phyloP scores from a whole-genome alignment of 331 rosid species.

The Malus hybrid region DNA sequence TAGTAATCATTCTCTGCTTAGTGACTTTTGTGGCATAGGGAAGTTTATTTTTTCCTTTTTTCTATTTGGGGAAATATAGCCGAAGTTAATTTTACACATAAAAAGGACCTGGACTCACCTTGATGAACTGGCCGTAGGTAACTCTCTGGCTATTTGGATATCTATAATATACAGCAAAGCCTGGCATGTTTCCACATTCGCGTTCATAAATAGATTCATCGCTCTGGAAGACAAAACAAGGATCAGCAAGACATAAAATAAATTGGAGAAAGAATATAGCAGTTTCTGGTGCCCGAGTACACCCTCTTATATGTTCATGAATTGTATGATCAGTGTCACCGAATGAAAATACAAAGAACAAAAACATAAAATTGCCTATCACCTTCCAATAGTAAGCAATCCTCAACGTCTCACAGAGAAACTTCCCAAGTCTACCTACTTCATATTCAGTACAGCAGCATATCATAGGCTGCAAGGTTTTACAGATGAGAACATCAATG shows the following conservation, averaged over 20 bases:
- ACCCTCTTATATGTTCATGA: not conserved
- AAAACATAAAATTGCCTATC: constrained; percentile 8
- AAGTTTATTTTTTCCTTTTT: too few relatives aligned
- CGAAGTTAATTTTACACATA: not conserved
- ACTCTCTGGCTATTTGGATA: constrained; percentile 93
- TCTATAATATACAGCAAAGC: constrained; percentile 96
- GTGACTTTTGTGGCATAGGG: not conserved
- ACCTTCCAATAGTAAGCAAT: constrained; percentile 99
- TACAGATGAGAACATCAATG: constrained; percentile 92
- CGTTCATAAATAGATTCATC: constrained; percentile 96
- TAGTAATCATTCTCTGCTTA: not conserved
- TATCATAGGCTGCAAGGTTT: constrained; percentile 97
- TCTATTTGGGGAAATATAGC: too few relatives aligned
- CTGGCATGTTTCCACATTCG: constrained; percentile 99
- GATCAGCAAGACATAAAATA: not conserved
- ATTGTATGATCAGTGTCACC: not conserved
- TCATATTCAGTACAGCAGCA: constrained; percentile 99
- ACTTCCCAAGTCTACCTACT: constrained; percentile 97
- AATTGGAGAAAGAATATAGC: not conserved
- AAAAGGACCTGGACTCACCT: constrained; percentile 45
- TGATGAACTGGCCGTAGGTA: constrained; percentile 86
- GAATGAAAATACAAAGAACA: constrained; percentile 6
- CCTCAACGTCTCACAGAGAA: constrained; percentile 86
- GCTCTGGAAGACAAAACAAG: constrained; percentile 45
- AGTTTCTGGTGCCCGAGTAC: not conserved